These are phyloP conservation scores for Gracilaria domingensis DNA, from an alignment of 23 red algal species.

Conservation along the genomic window DNA sequence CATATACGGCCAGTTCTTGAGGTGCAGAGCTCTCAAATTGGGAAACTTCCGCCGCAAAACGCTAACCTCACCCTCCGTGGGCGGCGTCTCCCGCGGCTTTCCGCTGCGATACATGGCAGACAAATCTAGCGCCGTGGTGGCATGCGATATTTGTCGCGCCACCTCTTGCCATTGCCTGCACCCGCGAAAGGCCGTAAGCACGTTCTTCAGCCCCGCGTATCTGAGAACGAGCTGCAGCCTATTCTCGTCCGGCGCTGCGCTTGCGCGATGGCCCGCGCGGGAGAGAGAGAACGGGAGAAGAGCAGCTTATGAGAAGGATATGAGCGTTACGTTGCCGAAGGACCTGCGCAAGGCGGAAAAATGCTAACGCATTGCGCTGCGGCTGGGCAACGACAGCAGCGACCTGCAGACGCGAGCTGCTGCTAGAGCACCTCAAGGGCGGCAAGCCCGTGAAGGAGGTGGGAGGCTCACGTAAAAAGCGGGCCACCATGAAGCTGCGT, in stretches of 20 bases:
- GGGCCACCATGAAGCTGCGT: no score
- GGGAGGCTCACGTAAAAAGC: no score
- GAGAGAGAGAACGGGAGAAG: no score
- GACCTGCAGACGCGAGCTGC: no score
- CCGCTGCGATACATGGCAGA: slow-evolving; percentile 1
- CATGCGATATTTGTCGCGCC: background rate
- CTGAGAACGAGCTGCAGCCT: slow-evolving; percentile 13
- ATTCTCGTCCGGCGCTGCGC: background rate
- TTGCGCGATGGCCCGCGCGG: background rate
- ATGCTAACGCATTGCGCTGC: no score
- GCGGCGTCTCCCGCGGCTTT: slow-evolving; percentile 21
- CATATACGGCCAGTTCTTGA: slow-evolving; percentile 36
- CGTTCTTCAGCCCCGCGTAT: slow-evolving; percentile 5
- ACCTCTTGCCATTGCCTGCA: slow-evolving; percentile 49
- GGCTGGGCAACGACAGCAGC: no score
- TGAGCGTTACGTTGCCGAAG: no score
- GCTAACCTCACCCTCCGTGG: slow-evolving; percentile 1
- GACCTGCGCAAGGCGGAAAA: no score
- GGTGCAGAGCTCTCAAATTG: background rate
- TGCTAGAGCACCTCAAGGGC: no score
- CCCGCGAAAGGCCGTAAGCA: slow-evolving; percentile 21
- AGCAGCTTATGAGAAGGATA: no score
- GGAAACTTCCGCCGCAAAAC: slow-evolving; percentile 1
- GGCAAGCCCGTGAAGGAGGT: no score
- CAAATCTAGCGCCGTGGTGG: slow-evolving; percentile 18